phyloP scores from a whole-genome alignment of 257 asterid genomes.

The Jasminum sambac region DNA sequence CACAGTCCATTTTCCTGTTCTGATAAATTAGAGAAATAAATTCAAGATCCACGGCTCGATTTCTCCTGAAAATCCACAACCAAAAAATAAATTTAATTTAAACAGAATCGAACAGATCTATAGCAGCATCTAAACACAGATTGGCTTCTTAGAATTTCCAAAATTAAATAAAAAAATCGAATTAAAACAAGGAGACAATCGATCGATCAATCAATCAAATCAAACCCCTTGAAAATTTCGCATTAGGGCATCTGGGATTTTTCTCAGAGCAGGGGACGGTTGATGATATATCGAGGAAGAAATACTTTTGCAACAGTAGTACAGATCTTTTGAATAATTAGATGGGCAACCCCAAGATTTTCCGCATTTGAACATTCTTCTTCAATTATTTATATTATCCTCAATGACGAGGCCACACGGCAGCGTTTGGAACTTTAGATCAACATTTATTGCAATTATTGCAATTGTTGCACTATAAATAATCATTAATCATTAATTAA shows the following conservation, averaged over 20 bases:
- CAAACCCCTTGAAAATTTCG: slow-evolving; percentile 7
- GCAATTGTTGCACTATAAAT: neutral
- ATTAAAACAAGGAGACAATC: slow-evolving; percentile 5
- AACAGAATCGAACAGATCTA: slow-evolving; percentile 18
- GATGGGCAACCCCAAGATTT: neutral
- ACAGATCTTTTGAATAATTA: neutral
- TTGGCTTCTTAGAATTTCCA: neutral
- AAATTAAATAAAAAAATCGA: neutral
- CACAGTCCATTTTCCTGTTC: slow-evolving; percentile 34
- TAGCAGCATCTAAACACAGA: neutral
- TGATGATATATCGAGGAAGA: neutral
- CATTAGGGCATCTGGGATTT: neutral
- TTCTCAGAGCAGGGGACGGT: neutral
- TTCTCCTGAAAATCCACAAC: slow-evolving; percentile 28
- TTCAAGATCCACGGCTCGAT: neutral
- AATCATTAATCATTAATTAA: neutral
- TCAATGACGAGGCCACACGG: neutral
- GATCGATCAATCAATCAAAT: neutral
- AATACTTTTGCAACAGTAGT: neutral
- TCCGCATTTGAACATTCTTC: neutral
- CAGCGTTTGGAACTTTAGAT: neutral
- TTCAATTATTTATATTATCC: neutral
- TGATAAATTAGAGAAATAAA: neutral
- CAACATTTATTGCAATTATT: neutral
- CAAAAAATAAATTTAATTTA: neutral